Evolutionary conservation across 306 rosid genomes (phyloP), one percentile per base, ranked within the genome.

Genomic region (Lathyrus oleraceus): DNA sequence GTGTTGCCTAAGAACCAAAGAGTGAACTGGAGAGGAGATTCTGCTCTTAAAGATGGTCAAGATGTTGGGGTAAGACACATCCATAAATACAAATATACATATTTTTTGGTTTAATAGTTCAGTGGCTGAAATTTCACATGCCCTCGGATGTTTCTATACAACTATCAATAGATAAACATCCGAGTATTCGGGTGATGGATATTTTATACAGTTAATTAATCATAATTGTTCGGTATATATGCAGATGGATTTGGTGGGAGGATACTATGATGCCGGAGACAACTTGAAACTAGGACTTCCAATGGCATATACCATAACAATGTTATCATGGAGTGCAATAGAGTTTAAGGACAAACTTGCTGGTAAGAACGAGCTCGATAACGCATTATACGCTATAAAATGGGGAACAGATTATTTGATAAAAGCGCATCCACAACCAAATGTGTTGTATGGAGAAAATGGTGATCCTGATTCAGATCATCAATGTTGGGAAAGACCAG

Each of bases 221-320:
- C 35, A 30, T 30, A 30, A 30, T 1, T 1, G 6, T 30, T 30
- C 5, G 35, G 6, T 1, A 10, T 5, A 0, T 27, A 16, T 17
- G 20, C 45, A 88, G 81, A 66, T 83, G 17, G 76, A 86, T 10
- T 82, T 91, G 1, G 71, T 40, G 4, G 97, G 97, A 2, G 97
- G 97, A n/a, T 88, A 91, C 61, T 88, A 91, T 6, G 97, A 91
- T 21, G 91, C 95, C 0, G 97, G 92, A 25, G 92, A 90, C 81
- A 88, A 88, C 15, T 44, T 79, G 0, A 91, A 91, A 36, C 74
- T 81, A 10, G 87, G 88, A 23, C 83, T 91, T 61, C 90, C 95
- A 5, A 44, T 91, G 76, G 95, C 92, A 4, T 91, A 79, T 65
- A 72, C 92, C 0, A 74, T 88, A 61, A 86, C 97, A 0, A 85